phyloP scores from a whole-genome alignment of 1,139 yeast genomes.

The Saccharomyces pastorianus region DNA sequence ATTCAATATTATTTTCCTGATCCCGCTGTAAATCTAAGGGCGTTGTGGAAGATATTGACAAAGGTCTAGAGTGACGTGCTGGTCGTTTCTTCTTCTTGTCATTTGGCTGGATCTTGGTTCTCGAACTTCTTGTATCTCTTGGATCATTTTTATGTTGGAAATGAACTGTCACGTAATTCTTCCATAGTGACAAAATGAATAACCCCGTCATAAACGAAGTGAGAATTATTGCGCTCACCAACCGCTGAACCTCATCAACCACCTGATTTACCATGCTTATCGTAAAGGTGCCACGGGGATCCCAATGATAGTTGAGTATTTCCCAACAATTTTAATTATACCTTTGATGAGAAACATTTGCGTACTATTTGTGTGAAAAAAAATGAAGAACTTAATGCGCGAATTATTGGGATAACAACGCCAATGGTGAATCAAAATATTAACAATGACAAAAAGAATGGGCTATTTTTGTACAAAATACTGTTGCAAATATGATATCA shows the following conservation, averaged over 20 bases:
- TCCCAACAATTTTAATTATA: background rate
- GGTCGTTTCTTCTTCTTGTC: constrained; percentile 1
- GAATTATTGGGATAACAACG: background rate
- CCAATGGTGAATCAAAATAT: background rate
- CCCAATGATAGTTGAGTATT: background rate
- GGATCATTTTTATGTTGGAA: constrained; percentile 21
- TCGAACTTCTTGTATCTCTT: constrained; percentile 25
- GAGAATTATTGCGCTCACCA: constrained; percentile 16
- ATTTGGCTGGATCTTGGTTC: constrained; percentile 15
- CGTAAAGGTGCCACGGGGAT: background rate
- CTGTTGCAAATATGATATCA: background rate
- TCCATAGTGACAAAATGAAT: constrained; percentile 27
- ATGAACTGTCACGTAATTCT: constrained; percentile 22
- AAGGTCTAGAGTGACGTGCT: background rate
- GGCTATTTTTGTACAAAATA: background rate
- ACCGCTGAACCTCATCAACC: background rate
- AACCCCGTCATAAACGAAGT: constrained; percentile 19
- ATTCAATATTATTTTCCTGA: constrained; percentile 23
- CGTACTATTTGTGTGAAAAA: background rate
- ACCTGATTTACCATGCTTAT: constrained; percentile 5
- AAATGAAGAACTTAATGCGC: background rate
- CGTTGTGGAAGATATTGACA: constrained; percentile 5
- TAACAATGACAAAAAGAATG: background rate
- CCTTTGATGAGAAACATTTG: background rate
- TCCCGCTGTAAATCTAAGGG: constrained; percentile 23